A percentile compares a stretch with the other conserved stretches of the same genome.
phyloP scores from a whole-genome alignment of 306 rosid species.

The Crataegus laevigata region DNA sequence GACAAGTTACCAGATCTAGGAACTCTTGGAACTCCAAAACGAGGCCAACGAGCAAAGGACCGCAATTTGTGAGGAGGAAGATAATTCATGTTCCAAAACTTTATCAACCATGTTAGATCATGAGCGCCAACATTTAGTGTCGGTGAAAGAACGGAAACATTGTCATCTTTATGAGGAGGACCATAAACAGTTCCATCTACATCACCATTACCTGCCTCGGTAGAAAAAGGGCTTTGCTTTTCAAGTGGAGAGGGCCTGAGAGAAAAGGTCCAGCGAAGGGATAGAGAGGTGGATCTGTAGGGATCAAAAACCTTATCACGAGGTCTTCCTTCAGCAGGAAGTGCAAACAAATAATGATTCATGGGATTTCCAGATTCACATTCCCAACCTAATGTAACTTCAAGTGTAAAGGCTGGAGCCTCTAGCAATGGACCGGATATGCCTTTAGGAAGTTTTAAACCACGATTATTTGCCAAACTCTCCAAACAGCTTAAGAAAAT shows the following conservation, averaged over 20 bases:
- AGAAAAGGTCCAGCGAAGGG: slow-evolving; percentile 82
- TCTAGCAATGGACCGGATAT: slow-evolving; percentile 67
- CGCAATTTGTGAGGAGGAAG: slow-evolving; percentile 95
- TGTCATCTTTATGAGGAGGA: slow-evolving; percentile 43
- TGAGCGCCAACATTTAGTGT: slow-evolving; percentile 88
- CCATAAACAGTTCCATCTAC: slow-evolving; percentile 45
- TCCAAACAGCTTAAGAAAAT: slow-evolving; percentile 80
- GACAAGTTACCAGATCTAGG: slow-evolving; percentile 90
- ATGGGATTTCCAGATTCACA: slow-evolving; percentile 87
- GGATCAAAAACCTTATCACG: slow-evolving; percentile 85
- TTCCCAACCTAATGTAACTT: slow-evolving; percentile 92
- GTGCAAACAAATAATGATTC: slow-evolving; percentile 84
- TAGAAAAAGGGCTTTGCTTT: slow-evolving; percentile 32
- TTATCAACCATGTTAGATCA: slow-evolving; percentile 89
- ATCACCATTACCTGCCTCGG: slow-evolving; percentile 32
- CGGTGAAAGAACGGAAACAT: slow-evolving; percentile 42
- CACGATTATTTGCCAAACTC: slow-evolving; percentile 72
- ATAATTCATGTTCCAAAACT: slow-evolving; percentile 75
- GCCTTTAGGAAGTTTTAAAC: slow-evolving; percentile 73
- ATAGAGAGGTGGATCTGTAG: slow-evolving; percentile 84
- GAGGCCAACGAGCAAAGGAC: slow-evolving; percentile 90
- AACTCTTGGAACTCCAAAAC: slow-evolving; percentile 77
- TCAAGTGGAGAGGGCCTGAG: slow-evolving; percentile 63
- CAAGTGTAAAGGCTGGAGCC: slow-evolving; percentile 71
- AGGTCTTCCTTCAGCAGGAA: slow-evolving; percentile 74